Evolutionary conservation across 352 stramenopile species (phyloP), one percentile per base, ranked within the genome.

Genomic region (Aphanomyces cochlioides): DNA sequence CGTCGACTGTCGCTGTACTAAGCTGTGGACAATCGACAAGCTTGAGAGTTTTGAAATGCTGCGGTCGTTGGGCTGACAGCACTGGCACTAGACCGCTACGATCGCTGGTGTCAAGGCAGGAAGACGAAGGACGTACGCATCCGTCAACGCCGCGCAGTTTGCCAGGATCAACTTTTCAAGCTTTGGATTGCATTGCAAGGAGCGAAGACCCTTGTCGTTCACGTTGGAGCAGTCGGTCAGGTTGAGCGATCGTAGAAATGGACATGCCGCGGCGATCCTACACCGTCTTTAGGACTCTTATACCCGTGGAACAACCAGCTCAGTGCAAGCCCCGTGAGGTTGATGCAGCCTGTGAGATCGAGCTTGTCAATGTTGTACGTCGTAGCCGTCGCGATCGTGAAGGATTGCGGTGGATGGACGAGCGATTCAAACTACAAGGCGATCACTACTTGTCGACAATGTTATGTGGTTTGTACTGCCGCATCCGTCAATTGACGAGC

Each of bases 231-330:
- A 91, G 3, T 73, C 56, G 1, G 80, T 76, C 15, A 74, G 74
- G 10, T 83, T 80, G 28, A 94, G 54, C 19, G 63, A 77, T 13
- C 73, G 48, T 10, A 94, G 63, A 43, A 83, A 74, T 43, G 86
- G 84, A 76, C 81, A 90, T 1, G 81, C 78, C 2, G 83, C 77
- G n/a, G 81, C 75, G 37, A 94, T 83, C 74, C 78, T 90, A 13
- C 79, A 50, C 79, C 47, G n/a, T 17, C 8, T 21, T 43, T 10
- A 54, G 8, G 15, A 12, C 43, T 12, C 3, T n/a, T 28, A 28
- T 28, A 2, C 28, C 28, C 28, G 28, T 28, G 28, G 28, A 28
- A 28, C 28, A 28, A 70, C 64, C 64, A 70, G 21, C 41, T 60
- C 5, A 70, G 54, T 28, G 48, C 64, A 12, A 91, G 75, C 38